Percentiles rank a stretch among this genome's conserved stretches.
Conservation (phyloP, 73 alveolate species). For the Paramecium sexaurelia region DNA sequence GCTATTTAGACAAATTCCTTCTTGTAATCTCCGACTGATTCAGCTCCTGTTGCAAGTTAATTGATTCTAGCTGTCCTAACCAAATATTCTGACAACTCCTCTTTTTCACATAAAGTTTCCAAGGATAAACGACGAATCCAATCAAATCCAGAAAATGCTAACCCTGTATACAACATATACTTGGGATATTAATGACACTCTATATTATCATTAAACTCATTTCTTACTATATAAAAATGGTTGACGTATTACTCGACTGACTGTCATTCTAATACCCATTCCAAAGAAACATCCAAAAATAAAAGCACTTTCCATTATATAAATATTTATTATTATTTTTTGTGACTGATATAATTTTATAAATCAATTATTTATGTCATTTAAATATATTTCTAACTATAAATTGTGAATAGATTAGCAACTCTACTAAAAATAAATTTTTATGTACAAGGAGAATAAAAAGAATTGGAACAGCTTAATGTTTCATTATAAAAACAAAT, state of each 20-base stretch:
- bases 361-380: not conserved
- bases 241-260: not conserved
- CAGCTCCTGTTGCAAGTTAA: not conserved
- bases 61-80: not conserved
- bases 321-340: not conserved
- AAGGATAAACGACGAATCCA: conserved; percentile 11
- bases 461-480: too few species aligned
- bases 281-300: conserved; percentile 19
- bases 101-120: conserved; percentile 6
- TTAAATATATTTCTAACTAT: not conserved
- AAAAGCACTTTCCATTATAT: conserved; percentile 45
- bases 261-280: conserved; percentile 1
- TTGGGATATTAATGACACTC: not conserved
- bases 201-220: not conserved
- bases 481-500: too few species aligned
- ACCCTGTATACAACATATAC: not conserved
- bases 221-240: not conserved
- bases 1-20: conserved; percentile 26
- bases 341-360: not conserved
- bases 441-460: too few species aligned
- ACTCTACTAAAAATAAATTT: too few species aligned
- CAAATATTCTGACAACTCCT: not conserved
- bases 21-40: not conserved
- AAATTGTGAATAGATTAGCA: not conserved
- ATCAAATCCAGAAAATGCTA: conserved; percentile 22